Conservation (phyloP, 179 eudicot genomes). For the Camellia oleifera region DNA sequence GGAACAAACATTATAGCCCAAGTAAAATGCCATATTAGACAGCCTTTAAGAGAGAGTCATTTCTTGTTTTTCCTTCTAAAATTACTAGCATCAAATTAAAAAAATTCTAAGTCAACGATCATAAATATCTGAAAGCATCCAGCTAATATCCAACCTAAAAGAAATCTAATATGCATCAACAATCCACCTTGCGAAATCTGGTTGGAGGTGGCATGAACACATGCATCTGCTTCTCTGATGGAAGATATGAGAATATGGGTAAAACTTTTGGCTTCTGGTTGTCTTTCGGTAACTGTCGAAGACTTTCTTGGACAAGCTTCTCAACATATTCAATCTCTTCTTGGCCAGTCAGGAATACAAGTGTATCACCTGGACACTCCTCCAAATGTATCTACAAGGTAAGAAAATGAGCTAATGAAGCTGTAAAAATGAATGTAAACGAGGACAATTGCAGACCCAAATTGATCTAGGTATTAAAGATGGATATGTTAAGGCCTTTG, state of each 20-base stretch:
- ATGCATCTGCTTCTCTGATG: conserved; percentile 92
- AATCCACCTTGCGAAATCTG: conserved; percentile 85
- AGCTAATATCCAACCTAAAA: not conserved
- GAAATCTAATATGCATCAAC: not conserved
- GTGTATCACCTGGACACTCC: conserved; percentile 89
- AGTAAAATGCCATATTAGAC: not conserved
- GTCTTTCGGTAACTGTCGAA: conserved; percentile 63
- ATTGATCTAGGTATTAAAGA: not conserved
- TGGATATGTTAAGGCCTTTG: not conserved
- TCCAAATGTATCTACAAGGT: conserved; percentile 70
- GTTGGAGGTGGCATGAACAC: conserved; percentile 70
- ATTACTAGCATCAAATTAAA: not conserved
- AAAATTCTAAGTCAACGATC: not conserved
- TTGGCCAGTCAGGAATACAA: conserved; percentile 97
- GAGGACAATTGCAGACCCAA: conserved; percentile 5
- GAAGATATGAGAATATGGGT: conserved; percentile 86
- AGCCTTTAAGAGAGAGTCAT: not conserved
- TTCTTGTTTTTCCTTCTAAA: conserved; percentile 6
- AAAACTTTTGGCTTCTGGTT: conserved; percentile 50
- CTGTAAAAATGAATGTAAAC: not conserved
- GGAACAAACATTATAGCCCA: not conserved
- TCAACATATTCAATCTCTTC: conserved; percentile 97
- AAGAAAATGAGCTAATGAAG: conserved; percentile 12
- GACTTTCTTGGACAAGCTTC: conserved; percentile 68
- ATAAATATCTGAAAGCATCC: conserved; percentile 1